These are phyloP conservation scores for Xylaria digitata DNA, from an alignment of 2,329 filamentous ascomycete genomes.

Conservation along the genomic window DNA sequence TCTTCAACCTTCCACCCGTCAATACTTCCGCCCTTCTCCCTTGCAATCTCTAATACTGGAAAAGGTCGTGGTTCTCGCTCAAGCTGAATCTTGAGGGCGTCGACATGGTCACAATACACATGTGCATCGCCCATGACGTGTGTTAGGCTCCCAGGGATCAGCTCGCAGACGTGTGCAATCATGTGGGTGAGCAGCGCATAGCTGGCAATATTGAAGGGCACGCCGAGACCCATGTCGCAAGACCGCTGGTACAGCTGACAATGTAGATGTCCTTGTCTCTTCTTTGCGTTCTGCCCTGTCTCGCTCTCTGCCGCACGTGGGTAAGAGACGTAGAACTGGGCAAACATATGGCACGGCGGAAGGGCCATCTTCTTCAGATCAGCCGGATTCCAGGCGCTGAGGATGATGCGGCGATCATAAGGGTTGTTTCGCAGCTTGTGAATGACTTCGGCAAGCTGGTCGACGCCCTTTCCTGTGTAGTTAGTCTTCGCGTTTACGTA, in stretches of 20 bases:
- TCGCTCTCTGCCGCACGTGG: slow-evolving; percentile 52
- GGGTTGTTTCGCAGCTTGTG: slow-evolving; percentile 85
- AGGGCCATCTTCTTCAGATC: slow-evolving; percentile 81
- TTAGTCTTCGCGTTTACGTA: slow-evolving; percentile 84
- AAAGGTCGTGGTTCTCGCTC: slow-evolving; percentile 83
- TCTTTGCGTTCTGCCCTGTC: slow-evolving; percentile 48
- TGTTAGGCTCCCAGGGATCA: slow-evolving; percentile 87
- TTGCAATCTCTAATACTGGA: slow-evolving; percentile 78
- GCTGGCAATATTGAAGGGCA: slow-evolving; percentile 97
- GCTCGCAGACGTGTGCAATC: slow-evolving; percentile 85
- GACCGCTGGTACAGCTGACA: slow-evolving; percentile 93
- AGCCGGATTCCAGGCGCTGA: slow-evolving; percentile 93
- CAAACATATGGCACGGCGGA: slow-evolving; percentile 86
- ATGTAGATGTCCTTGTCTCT: slow-evolving; percentile 76
- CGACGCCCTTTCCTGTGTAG: slow-evolving; percentile 88
- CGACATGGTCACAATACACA: slow-evolving; percentile 92
- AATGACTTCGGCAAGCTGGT: slow-evolving; percentile 92
- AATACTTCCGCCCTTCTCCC: slow-evolving; percentile 77
- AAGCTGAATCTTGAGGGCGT: slow-evolving; percentile 84
- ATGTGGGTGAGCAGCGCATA: slow-evolving; percentile 97
- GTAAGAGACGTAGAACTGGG: slow-evolving; percentile 81
- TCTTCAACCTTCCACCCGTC: slow-evolving; percentile 93
- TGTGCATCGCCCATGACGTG: slow-evolving; percentile 99
- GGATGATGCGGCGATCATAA: slow-evolving; percentile 88
- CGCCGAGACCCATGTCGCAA: slow-evolving; percentile 96